Evolutionary conservation across 2,329 filamentous ascomycete species (phyloP).

Genomic region (Xylariales sp.): DNA sequence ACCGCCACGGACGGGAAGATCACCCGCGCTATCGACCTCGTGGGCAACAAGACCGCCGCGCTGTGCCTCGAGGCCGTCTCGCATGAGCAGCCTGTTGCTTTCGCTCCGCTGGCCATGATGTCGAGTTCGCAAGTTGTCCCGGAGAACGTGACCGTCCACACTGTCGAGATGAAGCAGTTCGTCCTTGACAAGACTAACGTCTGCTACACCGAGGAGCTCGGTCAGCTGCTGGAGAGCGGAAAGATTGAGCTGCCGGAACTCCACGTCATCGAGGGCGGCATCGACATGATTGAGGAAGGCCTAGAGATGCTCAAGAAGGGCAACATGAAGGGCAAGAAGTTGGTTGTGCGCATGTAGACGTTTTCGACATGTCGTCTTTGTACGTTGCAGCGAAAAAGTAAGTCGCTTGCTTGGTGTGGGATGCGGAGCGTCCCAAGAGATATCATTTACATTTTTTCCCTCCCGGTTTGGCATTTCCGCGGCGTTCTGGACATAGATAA

Average conservation of each 20-base stretch:
- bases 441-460: no score
- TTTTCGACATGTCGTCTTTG: no score
- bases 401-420: no score
- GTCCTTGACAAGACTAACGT: constrained; percentile 24
- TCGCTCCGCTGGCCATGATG: constrained; percentile 32
- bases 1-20: constrained; percentile 18
- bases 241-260: constrained; percentile 24
- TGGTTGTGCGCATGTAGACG: constrained; percentile 23
- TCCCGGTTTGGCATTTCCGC: no score
- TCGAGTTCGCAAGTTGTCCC: constrained; percentile 17
- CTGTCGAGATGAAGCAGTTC: constrained; percentile 35
- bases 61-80: constrained; percentile 23
- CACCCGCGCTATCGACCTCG: constrained; percentile 31
- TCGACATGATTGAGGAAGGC: constrained; percentile 23
- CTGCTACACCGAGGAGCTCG: constrained; percentile 24
- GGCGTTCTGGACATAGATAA: no score
- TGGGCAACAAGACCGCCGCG: constrained; percentile 28
- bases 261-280: constrained; percentile 26
- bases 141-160: constrained; percentile 25
- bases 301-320: constrained; percentile 28
- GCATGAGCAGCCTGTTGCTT: constrained; percentile 15
- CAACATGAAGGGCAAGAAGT: constrained; percentile 26
- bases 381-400: no score
- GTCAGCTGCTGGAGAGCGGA: constrained; percentile 22
- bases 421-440: no score